Evolutionary conservation across 164 flowering plant genomes (phyloP).

Genomic region (Dillenia suffruticosa): DNA sequence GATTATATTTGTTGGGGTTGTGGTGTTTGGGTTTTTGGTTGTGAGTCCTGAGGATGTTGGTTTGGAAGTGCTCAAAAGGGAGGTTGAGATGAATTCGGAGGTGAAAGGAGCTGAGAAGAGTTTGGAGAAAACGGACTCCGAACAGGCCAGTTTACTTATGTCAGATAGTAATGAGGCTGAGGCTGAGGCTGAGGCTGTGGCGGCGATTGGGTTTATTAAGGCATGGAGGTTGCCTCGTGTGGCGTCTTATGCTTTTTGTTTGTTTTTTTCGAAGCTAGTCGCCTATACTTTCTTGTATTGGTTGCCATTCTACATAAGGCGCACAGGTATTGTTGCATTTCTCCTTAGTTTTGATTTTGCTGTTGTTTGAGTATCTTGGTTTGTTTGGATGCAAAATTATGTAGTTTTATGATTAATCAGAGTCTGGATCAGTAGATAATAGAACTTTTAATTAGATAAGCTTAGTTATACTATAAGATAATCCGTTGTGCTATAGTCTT

Average conservation of each 20-base stretch:
- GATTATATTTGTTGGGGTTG: slow-evolving; percentile 46
- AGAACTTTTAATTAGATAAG: too few species aligned
- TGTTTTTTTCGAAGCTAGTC: slow-evolving; percentile 96
- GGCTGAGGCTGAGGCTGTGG: slow-evolving; percentile 15
- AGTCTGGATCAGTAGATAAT: too few species aligned
- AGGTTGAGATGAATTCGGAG: slow-evolving; percentile 49
- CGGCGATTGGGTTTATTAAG: slow-evolving; percentile 86
- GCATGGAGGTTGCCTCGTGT: slow-evolving; percentile 95
- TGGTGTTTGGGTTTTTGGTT: slow-evolving; percentile 63
- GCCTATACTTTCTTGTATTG: slow-evolving; percentile 96
- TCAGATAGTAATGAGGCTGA: background rate
- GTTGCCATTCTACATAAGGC: slow-evolving; percentile 93
- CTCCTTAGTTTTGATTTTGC: background rate
- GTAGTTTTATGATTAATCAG: too few species aligned
- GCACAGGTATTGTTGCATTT: slow-evolving; percentile 59
- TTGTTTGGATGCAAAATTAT: background rate
- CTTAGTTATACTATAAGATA: too few species aligned
- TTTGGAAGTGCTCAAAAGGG: slow-evolving; percentile 34
- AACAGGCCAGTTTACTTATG: slow-evolving; percentile 39
- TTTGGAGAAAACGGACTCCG: slow-evolving; percentile 38
- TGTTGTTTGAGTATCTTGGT: background rate
- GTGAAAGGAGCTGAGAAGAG: slow-evolving; percentile 12
- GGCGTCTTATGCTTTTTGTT: slow-evolving; percentile 83
- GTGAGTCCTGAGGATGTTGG: slow-evolving; percentile 72
- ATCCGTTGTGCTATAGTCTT: too few species aligned